These are phyloP conservation scores for Taphrina communis DNA, from an alignment of 1,139 yeast genomes.

Conservation along the genomic window DNA sequence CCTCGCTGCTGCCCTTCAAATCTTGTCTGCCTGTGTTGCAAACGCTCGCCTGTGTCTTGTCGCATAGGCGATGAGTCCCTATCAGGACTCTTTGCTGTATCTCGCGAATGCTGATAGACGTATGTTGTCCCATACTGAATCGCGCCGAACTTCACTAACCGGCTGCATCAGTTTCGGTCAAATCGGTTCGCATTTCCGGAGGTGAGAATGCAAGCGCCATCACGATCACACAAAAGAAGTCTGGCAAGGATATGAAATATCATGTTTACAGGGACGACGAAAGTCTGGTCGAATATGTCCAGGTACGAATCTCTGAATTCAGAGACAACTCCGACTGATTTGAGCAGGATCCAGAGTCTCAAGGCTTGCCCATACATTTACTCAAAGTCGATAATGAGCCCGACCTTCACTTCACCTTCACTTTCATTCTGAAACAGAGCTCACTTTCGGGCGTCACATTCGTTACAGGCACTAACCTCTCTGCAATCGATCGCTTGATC, in stretches of 20 bases:
- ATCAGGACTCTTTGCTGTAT: constrained; percentile 33
- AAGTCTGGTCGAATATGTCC: constrained; percentile 34
- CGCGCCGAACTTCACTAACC: not conserved
- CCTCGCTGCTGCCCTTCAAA: not conserved
- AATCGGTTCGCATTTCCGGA: constrained; percentile 24
- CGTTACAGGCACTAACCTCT: constrained; percentile 50
- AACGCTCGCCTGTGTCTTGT: not conserved
- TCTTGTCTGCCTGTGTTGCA: no score
- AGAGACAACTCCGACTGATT: not conserved
- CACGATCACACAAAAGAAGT: constrained; percentile 12
- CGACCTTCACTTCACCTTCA: constrained; percentile 33
- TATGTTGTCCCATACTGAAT: not conserved
- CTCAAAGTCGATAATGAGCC: constrained; percentile 31
- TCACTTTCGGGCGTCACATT: constrained; percentile 50
- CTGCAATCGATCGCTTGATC: constrained; percentile 51
- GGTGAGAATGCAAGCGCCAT: constrained; percentile 28
- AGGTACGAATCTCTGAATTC: constrained; percentile 3
- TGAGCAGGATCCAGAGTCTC: constrained; percentile 37
- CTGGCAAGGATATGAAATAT: constrained; percentile 22
- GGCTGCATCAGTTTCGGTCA: constrained; percentile 12
- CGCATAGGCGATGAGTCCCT: constrained; percentile 20
- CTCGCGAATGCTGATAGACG: constrained; percentile 31
- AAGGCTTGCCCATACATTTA: constrained; percentile 24
- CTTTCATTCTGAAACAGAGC: constrained; percentile 36
- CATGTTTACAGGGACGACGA: constrained; percentile 19